phyloP scores from a whole-genome alignment of 305 asterid genomes.

The Fraxinus baroniana region DNA sequence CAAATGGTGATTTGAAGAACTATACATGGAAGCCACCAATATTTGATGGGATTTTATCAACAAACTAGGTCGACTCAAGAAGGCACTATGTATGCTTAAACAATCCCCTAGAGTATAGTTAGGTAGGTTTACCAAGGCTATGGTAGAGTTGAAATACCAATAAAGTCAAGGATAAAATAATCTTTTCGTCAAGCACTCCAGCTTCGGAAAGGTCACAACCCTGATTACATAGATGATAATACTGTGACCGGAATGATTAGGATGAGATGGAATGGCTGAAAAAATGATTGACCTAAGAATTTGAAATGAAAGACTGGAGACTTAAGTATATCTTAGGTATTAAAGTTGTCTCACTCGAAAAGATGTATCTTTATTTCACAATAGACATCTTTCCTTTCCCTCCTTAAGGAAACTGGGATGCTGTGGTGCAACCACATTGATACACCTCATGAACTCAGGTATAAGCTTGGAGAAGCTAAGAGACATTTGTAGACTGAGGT shows the following conservation, averaged over 20 bases:
- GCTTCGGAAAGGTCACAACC: neutral
- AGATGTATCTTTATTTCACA: neutral
- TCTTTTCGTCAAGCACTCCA: neutral
- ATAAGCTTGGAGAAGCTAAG: neutral
- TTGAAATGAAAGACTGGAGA: neutral
- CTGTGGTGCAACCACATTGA: neutral
- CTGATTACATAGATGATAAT: neutral
- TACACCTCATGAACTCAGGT: neutral
- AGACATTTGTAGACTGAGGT: neutral
- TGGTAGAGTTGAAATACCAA: neutral
- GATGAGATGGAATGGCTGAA: neutral
- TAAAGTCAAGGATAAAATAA: neutral
- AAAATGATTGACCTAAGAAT: neutral
- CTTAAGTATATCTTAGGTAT: neutral
- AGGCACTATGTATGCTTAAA: neutral
- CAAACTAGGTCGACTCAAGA: neutral
- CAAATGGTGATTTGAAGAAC: neutral
- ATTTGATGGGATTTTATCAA: neutral
- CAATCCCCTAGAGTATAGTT: neutral
- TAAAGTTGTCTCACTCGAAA: neutral
- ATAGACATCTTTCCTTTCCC: neutral
- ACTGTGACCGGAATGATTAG: neutral
- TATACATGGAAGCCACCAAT: neutral
- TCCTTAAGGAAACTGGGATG: neutral
- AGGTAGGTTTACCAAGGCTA: neutral